Percentiles rank a stretch among this genome's conserved stretches.
Evolutionary conservation across 768 basidiomycete genomes (phyloP).

Genomic region (Asterophora parasitica): DNA sequence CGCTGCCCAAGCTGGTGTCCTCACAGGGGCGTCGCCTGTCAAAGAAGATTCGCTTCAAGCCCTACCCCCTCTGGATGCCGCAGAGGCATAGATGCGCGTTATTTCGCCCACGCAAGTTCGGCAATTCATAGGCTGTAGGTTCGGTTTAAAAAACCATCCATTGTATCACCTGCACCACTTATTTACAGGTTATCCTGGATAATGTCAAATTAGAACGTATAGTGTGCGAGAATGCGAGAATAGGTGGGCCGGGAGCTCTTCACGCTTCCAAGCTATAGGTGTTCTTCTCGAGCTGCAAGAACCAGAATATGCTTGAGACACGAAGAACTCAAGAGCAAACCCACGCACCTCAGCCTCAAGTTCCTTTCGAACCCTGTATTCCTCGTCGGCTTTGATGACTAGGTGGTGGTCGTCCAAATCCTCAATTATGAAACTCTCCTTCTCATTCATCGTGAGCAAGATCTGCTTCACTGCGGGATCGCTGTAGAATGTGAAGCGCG

Average conservation of each 20-base stretch:
- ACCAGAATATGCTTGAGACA: not conserved
- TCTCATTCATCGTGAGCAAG: constrained; percentile 76
- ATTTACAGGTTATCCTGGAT: not conserved
- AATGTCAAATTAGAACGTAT: not conserved
- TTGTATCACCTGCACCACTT: too few species aligned
- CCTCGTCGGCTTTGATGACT: constrained; percentile 78
- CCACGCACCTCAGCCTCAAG: constrained; percentile 68
- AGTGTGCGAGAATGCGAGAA: not conserved
- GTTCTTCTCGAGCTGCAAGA: constrained; percentile 72
- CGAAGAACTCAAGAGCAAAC: not conserved
- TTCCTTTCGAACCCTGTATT: constrained; percentile 66
- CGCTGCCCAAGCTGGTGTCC: too few species aligned
- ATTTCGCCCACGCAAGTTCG: too few species aligned
- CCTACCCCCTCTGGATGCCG: not conserved
- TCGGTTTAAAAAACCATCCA: too few species aligned
- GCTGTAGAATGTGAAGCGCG: constrained; percentile 31
- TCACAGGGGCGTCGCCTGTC: constrained; percentile 1
- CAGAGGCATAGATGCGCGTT: too few species aligned
- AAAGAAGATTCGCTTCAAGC: not conserved
- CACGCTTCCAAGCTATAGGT: constrained; percentile 65
- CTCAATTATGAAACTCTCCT: constrained; percentile 76
- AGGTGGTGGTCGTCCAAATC: constrained; percentile 83
- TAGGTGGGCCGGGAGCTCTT: too few species aligned
- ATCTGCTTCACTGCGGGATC: constrained; percentile 91
- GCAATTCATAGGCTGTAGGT: not conserved